phyloP scores from a whole-genome alignment of 2,329 filamentous ascomycete species.

The Scedosporium minutisporum region DNA sequence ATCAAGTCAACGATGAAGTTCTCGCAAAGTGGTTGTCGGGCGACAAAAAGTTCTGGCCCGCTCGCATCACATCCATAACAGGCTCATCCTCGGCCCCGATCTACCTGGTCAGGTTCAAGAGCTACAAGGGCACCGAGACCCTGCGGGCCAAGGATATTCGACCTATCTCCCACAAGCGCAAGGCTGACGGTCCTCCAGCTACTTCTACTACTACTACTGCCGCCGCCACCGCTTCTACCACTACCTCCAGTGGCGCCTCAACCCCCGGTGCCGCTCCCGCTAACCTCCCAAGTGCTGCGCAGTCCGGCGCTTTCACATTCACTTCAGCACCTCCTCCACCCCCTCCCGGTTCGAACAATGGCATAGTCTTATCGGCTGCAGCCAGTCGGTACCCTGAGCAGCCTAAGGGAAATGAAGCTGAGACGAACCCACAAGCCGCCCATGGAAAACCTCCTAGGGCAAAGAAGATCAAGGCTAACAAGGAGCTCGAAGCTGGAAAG shows the following conservation, averaged over 20 bases:
- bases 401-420: constrained; percentile 43
- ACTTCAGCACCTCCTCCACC: constrained; percentile 20
- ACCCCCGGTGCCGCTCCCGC: constrained; percentile 20
- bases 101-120: constrained; percentile 92
- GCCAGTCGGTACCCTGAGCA: constrained; percentile 48
- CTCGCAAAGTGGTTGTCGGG: constrained; percentile 85
- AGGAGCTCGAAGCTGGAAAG: constrained; percentile 83
- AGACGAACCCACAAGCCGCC: constrained; percentile 45
- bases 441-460: constrained; percentile 66
- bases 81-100: constrained; percentile 85
- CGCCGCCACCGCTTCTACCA: constrained; percentile 28
- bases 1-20: constrained; percentile 81
- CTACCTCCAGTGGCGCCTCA: constrained; percentile 14
- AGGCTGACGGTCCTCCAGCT: constrained; percentile 67
- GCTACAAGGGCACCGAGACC: constrained; percentile 77
- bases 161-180: constrained; percentile 71
- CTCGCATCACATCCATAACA: constrained; percentile 86
- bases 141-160: constrained; percentile 75
- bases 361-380: constrained; percentile 45
- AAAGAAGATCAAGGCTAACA: constrained; percentile 85
- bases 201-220: constrained; percentile 24
- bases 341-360: constrained; percentile 33
- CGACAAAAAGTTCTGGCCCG: constrained; percentile 84
- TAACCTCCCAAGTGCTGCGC: constrained; percentile 30
- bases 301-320: constrained; percentile 12